phyloP scores from a whole-genome alignment of 2,329 filamentous ascomycete genomes.

The Bipolaris zeicola region DNA sequence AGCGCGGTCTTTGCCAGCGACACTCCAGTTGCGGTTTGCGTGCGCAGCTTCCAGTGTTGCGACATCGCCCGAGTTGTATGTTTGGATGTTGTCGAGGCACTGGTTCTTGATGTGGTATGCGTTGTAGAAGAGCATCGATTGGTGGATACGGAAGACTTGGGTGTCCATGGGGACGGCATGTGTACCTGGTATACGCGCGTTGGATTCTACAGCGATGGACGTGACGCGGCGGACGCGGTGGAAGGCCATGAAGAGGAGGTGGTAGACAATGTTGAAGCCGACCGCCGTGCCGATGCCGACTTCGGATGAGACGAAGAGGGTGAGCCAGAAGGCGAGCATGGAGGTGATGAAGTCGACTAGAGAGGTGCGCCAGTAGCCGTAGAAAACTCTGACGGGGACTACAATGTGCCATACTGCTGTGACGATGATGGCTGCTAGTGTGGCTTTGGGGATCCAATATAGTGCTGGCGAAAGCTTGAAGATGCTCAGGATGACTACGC shows the following conservation, averaged over 20 bases:
- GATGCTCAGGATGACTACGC: constrained; percentile 65
- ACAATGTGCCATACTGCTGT: constrained; percentile 68
- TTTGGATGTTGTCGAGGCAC: constrained; percentile 59
- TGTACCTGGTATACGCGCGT: constrained; percentile 11
- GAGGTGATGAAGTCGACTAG: constrained; percentile 68
- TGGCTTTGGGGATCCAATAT: constrained; percentile 72
- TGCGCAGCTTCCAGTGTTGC: constrained; percentile 45
- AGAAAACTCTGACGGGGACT: constrained; percentile 63
- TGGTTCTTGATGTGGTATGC: constrained; percentile 59
- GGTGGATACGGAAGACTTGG: constrained; percentile 62
- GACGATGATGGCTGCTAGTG: constrained; percentile 69
- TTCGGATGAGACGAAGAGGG: constrained; percentile 65
- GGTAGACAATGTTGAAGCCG: constrained; percentile 57
- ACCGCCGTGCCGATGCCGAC: constrained; percentile 65
- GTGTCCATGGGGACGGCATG: constrained; percentile 53
- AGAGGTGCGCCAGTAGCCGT: constrained; percentile 68
- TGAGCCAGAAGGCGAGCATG: constrained; percentile 69
- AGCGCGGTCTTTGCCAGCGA: constrained; percentile 57
- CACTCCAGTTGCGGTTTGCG: constrained; percentile 60
- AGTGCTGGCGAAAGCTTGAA: constrained; percentile 66
- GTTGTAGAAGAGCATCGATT: constrained; percentile 67
- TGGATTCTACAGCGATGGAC: constrained; percentile 16
- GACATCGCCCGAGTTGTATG: constrained; percentile 51
- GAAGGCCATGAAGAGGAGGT: constrained; percentile 65
- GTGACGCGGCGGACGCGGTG: constrained; percentile 44